A percentile compares a stretch with the other conserved stretches of the same genome.
Conservation (phyloP, 1,139 yeast genomes). For the Nakaseomyces bracarensis region DNA sequence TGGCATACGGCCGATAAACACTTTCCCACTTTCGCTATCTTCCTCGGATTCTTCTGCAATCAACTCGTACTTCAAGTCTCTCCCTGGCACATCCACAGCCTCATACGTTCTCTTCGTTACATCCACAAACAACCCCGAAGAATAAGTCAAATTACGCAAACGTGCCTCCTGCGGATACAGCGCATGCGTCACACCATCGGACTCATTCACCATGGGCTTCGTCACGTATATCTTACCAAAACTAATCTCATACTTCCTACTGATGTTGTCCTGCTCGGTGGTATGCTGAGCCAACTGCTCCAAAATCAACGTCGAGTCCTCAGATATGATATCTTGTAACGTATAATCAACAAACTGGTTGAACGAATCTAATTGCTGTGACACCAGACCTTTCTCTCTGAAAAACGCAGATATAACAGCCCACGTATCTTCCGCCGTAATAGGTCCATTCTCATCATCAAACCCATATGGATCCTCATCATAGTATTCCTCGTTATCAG, state of each 20-base stretch:
- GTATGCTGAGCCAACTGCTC: conserved; percentile 99
- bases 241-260: conserved; percentile 86
- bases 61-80: conserved; percentile 66
- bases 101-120: conserved; percentile 86
- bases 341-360: conserved; percentile 97
- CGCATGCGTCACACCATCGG: conserved; percentile 98
- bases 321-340: conserved; percentile 93
- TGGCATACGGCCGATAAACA: conserved; percentile 93
- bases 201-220: conserved; percentile 97
- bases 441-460: conserved; percentile 55
- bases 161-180: conserved; percentile 98
- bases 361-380: conserved; percentile 96
- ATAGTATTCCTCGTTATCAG: conserved; percentile 27
- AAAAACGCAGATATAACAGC: conserved; percentile 93
- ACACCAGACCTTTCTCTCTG: conserved; percentile 92
- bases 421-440: conserved; percentile 99
- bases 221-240: conserved; percentile 96
- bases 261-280: conserved; percentile 78
- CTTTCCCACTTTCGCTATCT: conserved; percentile 63
- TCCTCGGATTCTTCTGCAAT: conserved; percentile 40
- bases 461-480: conserved; percentile 58
- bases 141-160: conserved; percentile 87
- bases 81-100: conserved; percentile 64
- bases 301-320: conserved; percentile 84
- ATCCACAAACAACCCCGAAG: conserved; percentile 92